Percentiles rank a stretch among this genome's conserved stretches.
Evolutionary conservation across 2,329 filamentous ascomycete genomes (phyloP).

Genomic region (Metarhizium album): DNA sequence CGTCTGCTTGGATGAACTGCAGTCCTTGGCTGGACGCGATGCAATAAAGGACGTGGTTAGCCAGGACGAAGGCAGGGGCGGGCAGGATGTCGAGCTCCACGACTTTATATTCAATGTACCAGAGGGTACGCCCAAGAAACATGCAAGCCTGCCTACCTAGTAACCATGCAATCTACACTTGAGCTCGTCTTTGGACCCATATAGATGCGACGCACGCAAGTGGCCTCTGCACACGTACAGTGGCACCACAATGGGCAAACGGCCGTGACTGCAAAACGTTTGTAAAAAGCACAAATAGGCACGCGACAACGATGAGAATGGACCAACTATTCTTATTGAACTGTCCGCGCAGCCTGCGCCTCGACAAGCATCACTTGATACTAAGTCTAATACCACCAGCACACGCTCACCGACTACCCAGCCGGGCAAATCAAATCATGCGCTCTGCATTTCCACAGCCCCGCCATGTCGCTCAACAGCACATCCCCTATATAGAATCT

Average conservation of each 20-base stretch:
- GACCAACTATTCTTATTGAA: slow-evolving; percentile 1
- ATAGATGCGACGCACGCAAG: not conserved
- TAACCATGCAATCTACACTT: not conserved
- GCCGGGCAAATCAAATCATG: not conserved
- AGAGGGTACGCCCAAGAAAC: not conserved
- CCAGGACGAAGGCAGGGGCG: not conserved
- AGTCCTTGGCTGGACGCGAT: slow-evolving; percentile 9
- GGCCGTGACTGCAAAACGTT: too few relatives aligned
- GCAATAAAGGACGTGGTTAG: not conserved
- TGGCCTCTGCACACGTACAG: too few relatives aligned
- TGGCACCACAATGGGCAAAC: not conserved
- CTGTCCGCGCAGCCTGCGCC: not conserved
- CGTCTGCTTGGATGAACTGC: slow-evolving; percentile 7
- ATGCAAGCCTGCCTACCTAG: not conserved
- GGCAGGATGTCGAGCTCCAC: not conserved
- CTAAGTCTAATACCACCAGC: slow-evolving; percentile 3
- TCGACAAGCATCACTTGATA: slow-evolving; percentile 8
- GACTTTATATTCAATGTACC: not conserved
- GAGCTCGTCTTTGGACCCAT: not conserved
- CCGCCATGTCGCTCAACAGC: not conserved
- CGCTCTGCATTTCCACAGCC: not conserved
- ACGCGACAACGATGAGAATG: not conserved
- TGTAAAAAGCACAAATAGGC: too few relatives aligned
- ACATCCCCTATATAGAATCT: not conserved
- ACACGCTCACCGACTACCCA: not conserved